Percentiles rank a stretch among this genome's conserved stretches.
phyloP scores from a whole-genome alignment of 2,329 filamentous ascomycete genomes.

The Clarireedia hainanense region DNA sequence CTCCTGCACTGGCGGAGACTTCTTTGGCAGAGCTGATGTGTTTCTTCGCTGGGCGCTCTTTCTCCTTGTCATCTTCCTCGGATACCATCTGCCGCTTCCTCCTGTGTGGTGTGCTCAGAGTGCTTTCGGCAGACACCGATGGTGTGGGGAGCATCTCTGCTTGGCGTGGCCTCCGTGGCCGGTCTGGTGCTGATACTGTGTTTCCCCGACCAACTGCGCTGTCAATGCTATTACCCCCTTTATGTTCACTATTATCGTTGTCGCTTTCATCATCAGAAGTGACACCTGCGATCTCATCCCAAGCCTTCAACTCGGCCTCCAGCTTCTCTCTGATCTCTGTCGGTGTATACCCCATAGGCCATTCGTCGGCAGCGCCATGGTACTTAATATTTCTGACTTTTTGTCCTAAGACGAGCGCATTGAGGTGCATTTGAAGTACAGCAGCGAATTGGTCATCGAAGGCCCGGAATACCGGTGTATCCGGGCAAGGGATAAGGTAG shows the following conservation, averaged over 20 bases:
- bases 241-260: background rate
- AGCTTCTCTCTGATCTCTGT: background rate
- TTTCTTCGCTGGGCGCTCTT: background rate
- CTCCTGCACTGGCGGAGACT: background rate
- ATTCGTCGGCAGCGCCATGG: background rate
- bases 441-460: background rate
- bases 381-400: background rate
- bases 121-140: background rate
- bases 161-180: background rate
- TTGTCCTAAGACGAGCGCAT: background rate
- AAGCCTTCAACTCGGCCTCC: background rate
- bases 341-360: background rate
- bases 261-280: background rate
- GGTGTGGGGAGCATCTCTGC: background rate
- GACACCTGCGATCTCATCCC: background rate
- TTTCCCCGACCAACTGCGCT: background rate
- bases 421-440: background rate
- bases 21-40: background rate
- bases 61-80: background rate
- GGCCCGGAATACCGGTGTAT: background rate
- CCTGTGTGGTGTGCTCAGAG: background rate
- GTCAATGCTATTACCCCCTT: background rate
- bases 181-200: background rate
- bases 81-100: background rate
- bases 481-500: too few species aligned